These are phyloP conservation scores for Calocera viscosa DNA, from an alignment of 768 basidiomycete species.

Conservation along the genomic window DNA sequence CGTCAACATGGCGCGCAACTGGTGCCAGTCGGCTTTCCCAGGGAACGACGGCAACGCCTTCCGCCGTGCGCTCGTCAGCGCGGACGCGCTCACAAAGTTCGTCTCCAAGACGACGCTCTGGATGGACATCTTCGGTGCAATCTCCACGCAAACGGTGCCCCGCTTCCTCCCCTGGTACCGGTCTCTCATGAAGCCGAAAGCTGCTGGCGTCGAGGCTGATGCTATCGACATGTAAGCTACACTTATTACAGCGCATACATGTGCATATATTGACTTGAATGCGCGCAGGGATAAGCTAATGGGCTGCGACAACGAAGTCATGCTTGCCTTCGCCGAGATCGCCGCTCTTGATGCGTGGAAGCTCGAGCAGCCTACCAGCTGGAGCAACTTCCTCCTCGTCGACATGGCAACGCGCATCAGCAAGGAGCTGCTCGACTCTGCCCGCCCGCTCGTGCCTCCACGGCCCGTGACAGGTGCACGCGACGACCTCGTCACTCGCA, in stretches of 20 bases:
- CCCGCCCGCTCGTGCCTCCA: conserved; percentile 11
- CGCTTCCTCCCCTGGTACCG: background rate
- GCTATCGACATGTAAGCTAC: background rate
- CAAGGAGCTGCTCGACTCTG: conserved; percentile 5
- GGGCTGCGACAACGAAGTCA: conserved; percentile 66
- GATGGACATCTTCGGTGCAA: conserved; percentile 44
- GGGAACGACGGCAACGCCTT: background rate
- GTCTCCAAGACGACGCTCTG: conserved; percentile 27
- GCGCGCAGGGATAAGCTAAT: conserved; percentile 51
- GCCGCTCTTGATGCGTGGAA: conserved; percentile 70
- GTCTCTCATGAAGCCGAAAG: background rate
- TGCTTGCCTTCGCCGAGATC: conserved; percentile 63
- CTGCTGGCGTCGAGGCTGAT: background rate
- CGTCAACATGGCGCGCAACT: conserved; percentile 60
- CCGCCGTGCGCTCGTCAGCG: background rate
- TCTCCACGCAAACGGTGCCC: background rate
- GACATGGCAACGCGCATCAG: background rate
- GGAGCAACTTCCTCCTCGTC: conserved; percentile 8
- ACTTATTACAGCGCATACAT: background rate
- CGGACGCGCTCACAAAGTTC: conserved; percentile 4
- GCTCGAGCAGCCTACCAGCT: conserved; percentile 40
- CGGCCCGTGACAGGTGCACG: conserved; percentile 10
- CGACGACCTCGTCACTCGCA: conserved; percentile 35
- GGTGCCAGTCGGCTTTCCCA: conserved; percentile 34
- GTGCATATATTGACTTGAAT: background rate